Percentiles rank a stretch among this genome's conserved stretches.
Conservation (phyloP, 2,329 filamentous ascomycete genomes). For the Neoscytalidium dimidiatum region DNA sequence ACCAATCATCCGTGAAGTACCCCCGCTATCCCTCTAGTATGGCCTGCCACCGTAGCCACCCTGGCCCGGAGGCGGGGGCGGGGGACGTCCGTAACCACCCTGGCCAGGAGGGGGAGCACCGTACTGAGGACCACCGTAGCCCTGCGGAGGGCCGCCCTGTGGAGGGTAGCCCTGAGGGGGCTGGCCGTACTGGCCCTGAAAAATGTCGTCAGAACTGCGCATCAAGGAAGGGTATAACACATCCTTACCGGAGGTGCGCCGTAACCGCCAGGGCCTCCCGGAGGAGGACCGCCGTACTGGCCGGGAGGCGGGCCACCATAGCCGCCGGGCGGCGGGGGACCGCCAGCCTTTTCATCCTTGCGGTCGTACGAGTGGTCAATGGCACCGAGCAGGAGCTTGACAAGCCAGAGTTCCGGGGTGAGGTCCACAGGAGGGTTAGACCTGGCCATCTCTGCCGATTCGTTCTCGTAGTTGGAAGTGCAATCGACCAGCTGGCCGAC, state of each 20-base stretch:
- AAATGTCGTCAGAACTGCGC: slow-evolving; percentile 19
- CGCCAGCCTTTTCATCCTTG: slow-evolving; percentile 62
- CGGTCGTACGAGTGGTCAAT: slow-evolving; percentile 67
- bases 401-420: slow-evolving; percentile 66
- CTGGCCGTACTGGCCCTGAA: slow-evolving; percentile 25
- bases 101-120: slow-evolving; percentile 35
- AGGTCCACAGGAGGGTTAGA: slow-evolving; percentile 63
- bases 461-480: slow-evolving; percentile 70
- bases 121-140: slow-evolving; percentile 26
- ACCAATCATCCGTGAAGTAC: neutral
- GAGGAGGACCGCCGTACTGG: slow-evolving; percentile 36
- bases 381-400: slow-evolving; percentile 67
- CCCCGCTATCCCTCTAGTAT: neutral
- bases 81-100: slow-evolving; percentile 28
- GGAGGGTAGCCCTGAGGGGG: slow-evolving; percentile 24
- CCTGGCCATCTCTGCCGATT: slow-evolving; percentile 66
- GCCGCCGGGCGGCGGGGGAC: slow-evolving; percentile 27
- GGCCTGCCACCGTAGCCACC: slow-evolving; percentile 14
- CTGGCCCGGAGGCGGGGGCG: slow-evolving; percentile 27
- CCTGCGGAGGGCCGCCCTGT: too few relatives aligned
- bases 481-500: slow-evolving; percentile 67
- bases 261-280: slow-evolving; percentile 23
- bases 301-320: slow-evolving; percentile 29
- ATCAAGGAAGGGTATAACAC: neutral
- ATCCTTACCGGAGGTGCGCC: slow-evolving; percentile 21